Evolutionary conservation across 2,329 filamentous ascomycete species (phyloP), one percentile per base, ranked within the genome.

Genomic region (Ophiostoma pallidulum): DNA sequence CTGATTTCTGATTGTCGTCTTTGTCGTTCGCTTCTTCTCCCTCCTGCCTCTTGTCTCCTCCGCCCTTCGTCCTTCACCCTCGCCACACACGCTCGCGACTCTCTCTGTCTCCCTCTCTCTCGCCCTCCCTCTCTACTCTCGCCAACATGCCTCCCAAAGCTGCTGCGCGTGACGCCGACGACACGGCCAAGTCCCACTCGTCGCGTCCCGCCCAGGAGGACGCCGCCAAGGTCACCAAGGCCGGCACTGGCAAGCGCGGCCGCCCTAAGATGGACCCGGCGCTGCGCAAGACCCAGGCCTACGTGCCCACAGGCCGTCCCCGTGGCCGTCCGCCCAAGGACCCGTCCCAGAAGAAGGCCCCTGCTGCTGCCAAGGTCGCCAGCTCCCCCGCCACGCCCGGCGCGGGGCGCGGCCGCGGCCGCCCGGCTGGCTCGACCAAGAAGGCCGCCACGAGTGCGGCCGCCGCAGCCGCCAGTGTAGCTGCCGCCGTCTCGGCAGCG

Each of bases 241-340:
- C 53, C 36, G 51, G 52, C 40, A 56, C 50, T 3, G 52, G 51
- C 41, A 53, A 52, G 47, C 56, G 56, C 20, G 56, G 56, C 32
- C 55, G 56, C 7, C 56, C 56, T 8, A 52, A 51, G 35, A 51
- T 55, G 53, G 55, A 57, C 45, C 55, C 55, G 31, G 24, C 51
- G 3, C 48, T 50, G 51, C 55, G 55, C 49, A 55, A 56, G 53
- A 53, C 50, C 4, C 47, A 52, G 50, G 45, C 38, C 19, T 55
- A 56, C 39, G 56, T 56, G 46, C 55, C 56, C 6, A 56, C 56
- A 4, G 56, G 56, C 18, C 55, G 56, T 29, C 52, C 52, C 4
- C 55, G 56, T 20, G 56, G 56, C 29, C 52, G 56, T 2, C 54
- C 56, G 4, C 51, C 53, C 46, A 55, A 56, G 48, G 49, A 53